Percentiles rank a stretch among this genome's conserved stretches.
These are phyloP conservation scores for Physocladia obscura DNA, from an alignment of 192 early-diverging fungal species.

Conservation along the genomic window DNA sequence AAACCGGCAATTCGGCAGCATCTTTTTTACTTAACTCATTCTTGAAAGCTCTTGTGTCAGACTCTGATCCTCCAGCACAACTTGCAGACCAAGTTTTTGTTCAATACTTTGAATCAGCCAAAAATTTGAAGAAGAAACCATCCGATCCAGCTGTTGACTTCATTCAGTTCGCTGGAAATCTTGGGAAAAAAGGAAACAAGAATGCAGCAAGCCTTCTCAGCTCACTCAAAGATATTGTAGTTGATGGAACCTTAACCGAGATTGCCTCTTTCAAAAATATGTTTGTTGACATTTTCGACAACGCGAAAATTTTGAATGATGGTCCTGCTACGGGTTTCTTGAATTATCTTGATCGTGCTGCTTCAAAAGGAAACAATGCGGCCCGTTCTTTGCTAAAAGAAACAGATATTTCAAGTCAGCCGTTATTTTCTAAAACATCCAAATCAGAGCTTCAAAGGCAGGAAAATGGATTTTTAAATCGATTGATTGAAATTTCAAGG, in stretches of 20 bases:
- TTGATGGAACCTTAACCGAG: no score
- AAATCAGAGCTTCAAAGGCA: not conserved
- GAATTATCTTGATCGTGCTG: not conserved
- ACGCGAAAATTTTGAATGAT: not conserved
- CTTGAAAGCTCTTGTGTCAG: not conserved
- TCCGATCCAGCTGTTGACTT: no score
- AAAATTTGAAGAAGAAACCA: no score
- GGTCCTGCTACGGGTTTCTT: not conserved
- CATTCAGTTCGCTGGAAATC: not conserved
- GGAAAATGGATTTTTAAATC: not conserved
- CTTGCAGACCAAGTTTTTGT: conserved; percentile 9
- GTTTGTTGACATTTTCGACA: not conserved
- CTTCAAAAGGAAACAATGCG: not conserved
- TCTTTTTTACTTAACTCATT: not conserved
- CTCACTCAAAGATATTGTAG: not conserved
- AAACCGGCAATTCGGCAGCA: not conserved
- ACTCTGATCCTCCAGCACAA: not conserved
- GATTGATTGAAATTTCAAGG: not conserved
- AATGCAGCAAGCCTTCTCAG: not conserved
- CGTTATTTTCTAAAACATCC: not conserved
- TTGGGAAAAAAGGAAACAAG: not conserved
- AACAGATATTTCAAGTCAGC: not conserved
- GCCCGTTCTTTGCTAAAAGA: not conserved
- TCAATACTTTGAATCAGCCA: not conserved
- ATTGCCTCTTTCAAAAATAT: not conserved